Evolutionary conservation across 805 yeast species (phyloP), one percentile per base, ranked within the genome.

Genomic region (Spathaspora passalidarum): DNA sequence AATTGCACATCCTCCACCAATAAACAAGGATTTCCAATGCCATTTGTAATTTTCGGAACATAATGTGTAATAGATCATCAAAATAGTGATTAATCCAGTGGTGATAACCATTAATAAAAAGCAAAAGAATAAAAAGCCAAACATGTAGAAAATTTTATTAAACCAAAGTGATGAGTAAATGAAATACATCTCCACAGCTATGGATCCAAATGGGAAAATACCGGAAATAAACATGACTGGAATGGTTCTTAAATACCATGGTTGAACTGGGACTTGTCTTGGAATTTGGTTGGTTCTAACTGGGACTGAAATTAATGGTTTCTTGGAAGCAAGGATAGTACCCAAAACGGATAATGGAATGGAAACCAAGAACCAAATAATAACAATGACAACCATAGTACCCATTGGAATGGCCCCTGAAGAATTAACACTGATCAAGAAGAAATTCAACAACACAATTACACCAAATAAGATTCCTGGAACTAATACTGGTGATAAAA

Each of bases 361-460:
- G 13, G 96, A 86, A 43, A 94, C 74, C 21, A 83, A 64, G 56
- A 88, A 86, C 99, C 99, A 94, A 47, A 94, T 80, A 4, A 79
- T 63, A 5, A 91, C 75, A 35, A 94, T 79, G 5, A 90, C 92
- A 40, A 84, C 60, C 83, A 94, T 81, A 16, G 97, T 89, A 16
- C 96, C 96, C 39, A 86, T 66, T 40, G 99, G 99, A 48, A 92
- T 88, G 1, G 97, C 97, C 40, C 97, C 98, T 0, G 97, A 89
- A 0, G 97, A 88, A 38, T 81, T 76, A 16, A 75, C 92, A 57
- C 75, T 76, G 39, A 91, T 78, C 60, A 94, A 76, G 66, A 91
- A 84, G 69, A 92, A 82, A 67, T 94, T 94, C 66, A 91, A 75
- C 47, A 82, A 72, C 20, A 88, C 54, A 53, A 94, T 83, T 7